Conservation (phyloP, 306 rosid genomes). For the Dalbergia cochinchinensis region DNA sequence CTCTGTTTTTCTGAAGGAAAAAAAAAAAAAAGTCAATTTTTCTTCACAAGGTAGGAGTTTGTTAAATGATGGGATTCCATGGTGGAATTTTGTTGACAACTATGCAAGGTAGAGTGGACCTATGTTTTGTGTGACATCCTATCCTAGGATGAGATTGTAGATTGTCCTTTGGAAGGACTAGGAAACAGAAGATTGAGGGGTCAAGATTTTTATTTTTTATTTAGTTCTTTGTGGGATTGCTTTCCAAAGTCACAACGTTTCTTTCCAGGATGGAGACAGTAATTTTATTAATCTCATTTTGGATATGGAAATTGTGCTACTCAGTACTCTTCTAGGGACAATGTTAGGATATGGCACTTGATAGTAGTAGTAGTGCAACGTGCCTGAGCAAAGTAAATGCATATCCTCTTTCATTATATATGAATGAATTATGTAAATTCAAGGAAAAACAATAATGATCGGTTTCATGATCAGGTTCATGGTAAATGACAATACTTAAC, state of each 20-base stretch:
- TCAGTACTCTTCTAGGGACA: neutral
- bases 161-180: neutral
- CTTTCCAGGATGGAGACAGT: neutral
- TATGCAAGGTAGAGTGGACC: neutral
- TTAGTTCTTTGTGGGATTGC: neutral
- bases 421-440: neutral
- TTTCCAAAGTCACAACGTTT: neutral
- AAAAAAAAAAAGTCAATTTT: too few relatives aligned
- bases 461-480: constrained; percentile 24
- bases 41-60: neutral
- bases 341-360: neutral
- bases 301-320: neutral
- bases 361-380: neutral
- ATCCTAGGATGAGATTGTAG: neutral
- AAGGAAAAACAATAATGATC: neutral
- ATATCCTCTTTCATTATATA: neutral
- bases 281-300: constrained; percentile 1
- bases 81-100: too few relatives aligned
- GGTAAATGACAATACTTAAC: neutral
- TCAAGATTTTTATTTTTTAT: neutral
- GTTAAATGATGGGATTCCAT: too few relatives aligned
- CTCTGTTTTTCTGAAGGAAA: neutral
- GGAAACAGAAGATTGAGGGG: neutral
- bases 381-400: neutral
- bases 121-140: neutral